A percentile compares a stretch with the other conserved stretches of the same genome.
Evolutionary conservation across 495 filamentous ascomycete genomes (phyloP).

Genomic region (Xylaria flabelliformis): DNA sequence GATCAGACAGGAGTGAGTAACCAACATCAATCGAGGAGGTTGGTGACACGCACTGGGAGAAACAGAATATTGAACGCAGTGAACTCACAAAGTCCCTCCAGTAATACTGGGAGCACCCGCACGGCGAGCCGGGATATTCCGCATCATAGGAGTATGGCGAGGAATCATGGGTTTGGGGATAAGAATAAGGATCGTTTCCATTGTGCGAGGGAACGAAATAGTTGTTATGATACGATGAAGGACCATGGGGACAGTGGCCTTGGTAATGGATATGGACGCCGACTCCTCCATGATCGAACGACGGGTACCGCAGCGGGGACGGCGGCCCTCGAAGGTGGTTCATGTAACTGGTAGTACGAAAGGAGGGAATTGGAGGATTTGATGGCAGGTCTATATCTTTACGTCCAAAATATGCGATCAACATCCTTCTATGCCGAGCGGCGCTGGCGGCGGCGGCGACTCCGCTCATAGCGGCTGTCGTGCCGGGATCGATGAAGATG

Average conservation of each 20-base stretch:
- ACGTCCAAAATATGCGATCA: neutral
- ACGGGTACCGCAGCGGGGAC: neutral
- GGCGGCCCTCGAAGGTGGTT: constrained; percentile 22
- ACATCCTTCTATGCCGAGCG: neutral
- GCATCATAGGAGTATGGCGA: constrained; percentile 24
- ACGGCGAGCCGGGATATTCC: constrained; percentile 24
- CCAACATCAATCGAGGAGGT: neutral
- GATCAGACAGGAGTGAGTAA: neutral
- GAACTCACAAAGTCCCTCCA: constrained; percentile 37
- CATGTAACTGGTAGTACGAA: constrained; percentile 24
- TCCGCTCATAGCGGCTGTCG: constrained; percentile 6
- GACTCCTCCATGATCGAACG: neutral
- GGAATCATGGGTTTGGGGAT: neutral
- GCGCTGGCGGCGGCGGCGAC: constrained; percentile 12
- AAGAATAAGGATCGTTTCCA: neutral
- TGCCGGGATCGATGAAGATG: neutral
- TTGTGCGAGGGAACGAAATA: neutral
- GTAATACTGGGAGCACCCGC: constrained; percentile 31
- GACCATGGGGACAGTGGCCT: constrained; percentile 1
- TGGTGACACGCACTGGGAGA: neutral
- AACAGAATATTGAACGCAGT: constrained; percentile 6
- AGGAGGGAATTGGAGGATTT: neutral
- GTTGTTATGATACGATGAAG: neutral
- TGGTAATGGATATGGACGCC: constrained; percentile 26
- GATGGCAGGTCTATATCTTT: neutral